Base-by-base conservation (phyloP, 306 rosid species). In the Vigna hirtella region DNA sequence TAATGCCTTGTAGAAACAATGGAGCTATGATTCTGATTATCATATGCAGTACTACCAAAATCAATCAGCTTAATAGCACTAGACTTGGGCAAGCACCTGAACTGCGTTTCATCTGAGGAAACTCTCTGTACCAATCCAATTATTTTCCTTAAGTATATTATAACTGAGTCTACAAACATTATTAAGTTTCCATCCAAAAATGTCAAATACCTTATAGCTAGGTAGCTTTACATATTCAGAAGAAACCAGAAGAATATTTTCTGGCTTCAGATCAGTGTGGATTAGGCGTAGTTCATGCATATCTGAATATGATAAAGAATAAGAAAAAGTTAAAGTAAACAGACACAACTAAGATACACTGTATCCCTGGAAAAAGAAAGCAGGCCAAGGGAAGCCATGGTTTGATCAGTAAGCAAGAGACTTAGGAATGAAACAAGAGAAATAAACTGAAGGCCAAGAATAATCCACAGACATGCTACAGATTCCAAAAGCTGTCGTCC, bases 401-500 rank as follows among this genome's bases (percentile, higher is more conserved):
- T 73, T 67, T 73, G 86, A 81, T 77, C 70, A 52, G 75, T 80
- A 72, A 81, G 77, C 57, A 86, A 74, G 73, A 17, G 50, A 70
- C 77, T 56, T n/a, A 28, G 72, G 79, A 79, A 59, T 74, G 84
- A 77, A 80, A 84, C 59, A 61, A 77, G 81, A 85, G 79, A 82
- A 78, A 80, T 83, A 83, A 83, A 86, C 69, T 72, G 82, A 81
- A 90, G 92, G 88, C 84, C 77, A 88, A 85, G 89, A 87, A 89
- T 82, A 85, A 87, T 90, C 84, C 89, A 92, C 92, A 94, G 91
- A 94, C 98, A 92, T 90, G 98, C 96, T 89, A 94, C 96, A 83
- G 98, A 90, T 87, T 92, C 98, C 97, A 94, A 88, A 94, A 94
- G 97, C 96, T 94, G 98, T 80, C 97, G 87, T 89, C 96, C 98